Evolutionary conservation across 75 land plant genomes (phyloP), one percentile per base, ranked within the genome.

Genomic region (Adiantum capillusveneris): DNA sequence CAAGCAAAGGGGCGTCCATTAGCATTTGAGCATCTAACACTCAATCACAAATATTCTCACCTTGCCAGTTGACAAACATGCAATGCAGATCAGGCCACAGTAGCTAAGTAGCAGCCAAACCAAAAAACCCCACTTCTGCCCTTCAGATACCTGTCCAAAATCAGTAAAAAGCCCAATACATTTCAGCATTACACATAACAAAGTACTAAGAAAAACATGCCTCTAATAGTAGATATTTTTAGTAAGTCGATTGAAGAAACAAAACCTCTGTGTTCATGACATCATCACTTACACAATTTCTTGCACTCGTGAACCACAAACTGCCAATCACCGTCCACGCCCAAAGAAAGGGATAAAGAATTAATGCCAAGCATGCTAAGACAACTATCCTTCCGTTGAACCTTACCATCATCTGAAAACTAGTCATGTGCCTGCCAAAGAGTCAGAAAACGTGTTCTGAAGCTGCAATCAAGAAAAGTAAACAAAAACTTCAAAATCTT

Each of bases 91-190:
- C 19, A 92, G 79, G 58, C 87, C 97, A 81, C 95, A 88, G 56
- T 88, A 92, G 73, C 97, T 88, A 63, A 88, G 85, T 36, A 85
- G 78, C 68, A 92, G 65, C 97, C 97, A 92, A 26, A 92, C 85
- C 16, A 92, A 79, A 48, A 92, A 92, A 50, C 90, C 97, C 89
- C 89, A 92, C 58, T 92, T 92, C 63, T 88, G 97, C 43, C 97
- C 95, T 66, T 85, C 90, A 19, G 95, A 90, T 48, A 92, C 60
- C 97, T 92, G 80, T 57, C 73, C 46, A 36, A 51, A 59, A 25
- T n/a, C n/a, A n/a, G n/a, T n/a, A n/a, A n/a, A n/a, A n/a, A n/a
- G n/a, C n/a, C n/a, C n/a, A n/a, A n/a, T n/a, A n/a, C n/a, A n/a
- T n/a, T n/a, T n/a, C n/a, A n/a, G n/a, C n/a, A n/a, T n/a, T n/a